Conservation (phyloP, 2,329 filamentous ascomycete genomes). For the Colletotrichum lentis region DNA sequence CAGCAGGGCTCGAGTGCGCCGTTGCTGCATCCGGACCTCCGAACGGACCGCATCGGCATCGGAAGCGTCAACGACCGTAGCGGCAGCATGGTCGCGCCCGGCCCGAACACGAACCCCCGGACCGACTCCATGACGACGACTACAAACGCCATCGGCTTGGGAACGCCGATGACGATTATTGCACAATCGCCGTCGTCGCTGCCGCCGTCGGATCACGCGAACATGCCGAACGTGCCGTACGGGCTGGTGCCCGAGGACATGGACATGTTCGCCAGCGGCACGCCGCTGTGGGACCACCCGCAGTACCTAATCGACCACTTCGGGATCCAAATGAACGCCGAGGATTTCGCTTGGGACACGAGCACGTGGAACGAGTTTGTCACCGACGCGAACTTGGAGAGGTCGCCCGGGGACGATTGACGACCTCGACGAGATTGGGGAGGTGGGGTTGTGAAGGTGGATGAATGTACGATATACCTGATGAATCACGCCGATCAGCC, state of each 20-base stretch:
- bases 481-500: slow-evolving; percentile 16
- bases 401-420: slow-evolving; percentile 43
- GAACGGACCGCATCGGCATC: not conserved
- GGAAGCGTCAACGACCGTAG: not conserved
- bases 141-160: not conserved
- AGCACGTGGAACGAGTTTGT: slow-evolving; percentile 57
- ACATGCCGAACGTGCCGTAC: slow-evolving; percentile 1
- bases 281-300: slow-evolving; percentile 39
- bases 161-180: slow-evolving; percentile 17
- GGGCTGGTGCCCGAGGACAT: slow-evolving; percentile 6
- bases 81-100: not conserved
- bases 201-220: not conserved
- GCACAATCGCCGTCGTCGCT: not conserved
- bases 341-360: slow-evolving; percentile 46
- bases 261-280: slow-evolving; percentile 18
- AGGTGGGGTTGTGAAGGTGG: not conserved
- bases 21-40: slow-evolving; percentile 7
- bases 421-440: not conserved
- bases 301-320: slow-evolving; percentile 41
- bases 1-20: not conserved
- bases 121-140: not conserved
- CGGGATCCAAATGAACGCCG: slow-evolving; percentile 36
- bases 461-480: slow-evolving; percentile 1
- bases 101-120: not conserved
- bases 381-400: slow-evolving; percentile 50